These are phyloP conservation scores for Globisporangium mamillatum DNA, from an alignment of 352 stramenopile species.

Conservation along the genomic window DNA sequence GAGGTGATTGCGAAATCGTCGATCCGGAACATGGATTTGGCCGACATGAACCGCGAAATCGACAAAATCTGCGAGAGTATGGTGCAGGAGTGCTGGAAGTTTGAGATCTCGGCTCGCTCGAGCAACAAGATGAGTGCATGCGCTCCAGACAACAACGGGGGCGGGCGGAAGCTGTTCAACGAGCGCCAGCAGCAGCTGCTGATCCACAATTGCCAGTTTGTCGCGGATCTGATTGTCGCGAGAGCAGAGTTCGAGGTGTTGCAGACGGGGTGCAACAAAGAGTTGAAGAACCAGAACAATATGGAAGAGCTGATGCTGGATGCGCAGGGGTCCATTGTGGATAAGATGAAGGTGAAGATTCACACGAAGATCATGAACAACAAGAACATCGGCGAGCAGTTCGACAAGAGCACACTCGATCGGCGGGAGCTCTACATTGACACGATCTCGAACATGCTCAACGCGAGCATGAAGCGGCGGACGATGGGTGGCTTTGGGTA, in stretches of 20 bases:
- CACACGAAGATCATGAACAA: conserved; percentile 89
- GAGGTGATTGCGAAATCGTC: conserved; percentile 73
- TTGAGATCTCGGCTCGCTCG: conserved; percentile 74
- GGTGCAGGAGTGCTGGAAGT: conserved; percentile 85
- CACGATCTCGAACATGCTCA: conserved; percentile 76
- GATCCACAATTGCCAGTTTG: conserved; percentile 78
- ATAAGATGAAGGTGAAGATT: conserved; percentile 76
- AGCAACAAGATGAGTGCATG: conserved; percentile 43
- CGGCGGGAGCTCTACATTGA: conserved; percentile 78
- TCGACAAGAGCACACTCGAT: conserved; percentile 78
- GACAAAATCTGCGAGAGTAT: conserved; percentile 78
- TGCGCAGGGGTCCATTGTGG: conserved; percentile 49
- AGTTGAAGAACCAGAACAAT: conserved; percentile 35
- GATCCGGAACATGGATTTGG: conserved; percentile 80
- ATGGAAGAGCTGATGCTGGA: conserved; percentile 72
- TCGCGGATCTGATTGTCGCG: conserved; percentile 73
- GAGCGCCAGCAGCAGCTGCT: conserved; percentile 79
- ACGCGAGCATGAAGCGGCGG: conserved; percentile 67
- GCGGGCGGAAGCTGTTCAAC: conserved; percentile 67
- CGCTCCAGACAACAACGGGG: conserved; percentile 33
- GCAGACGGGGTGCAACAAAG: conserved; percentile 67
- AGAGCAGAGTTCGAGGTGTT: conserved; percentile 76
- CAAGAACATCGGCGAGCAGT: conserved; percentile 88
- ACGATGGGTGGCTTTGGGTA: conserved; percentile 34
- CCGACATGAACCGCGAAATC: conserved; percentile 78